Evolutionary conservation across 306 rosid genomes (phyloP).

Genomic region (Cyamopsis tetragonoloba): DNA sequence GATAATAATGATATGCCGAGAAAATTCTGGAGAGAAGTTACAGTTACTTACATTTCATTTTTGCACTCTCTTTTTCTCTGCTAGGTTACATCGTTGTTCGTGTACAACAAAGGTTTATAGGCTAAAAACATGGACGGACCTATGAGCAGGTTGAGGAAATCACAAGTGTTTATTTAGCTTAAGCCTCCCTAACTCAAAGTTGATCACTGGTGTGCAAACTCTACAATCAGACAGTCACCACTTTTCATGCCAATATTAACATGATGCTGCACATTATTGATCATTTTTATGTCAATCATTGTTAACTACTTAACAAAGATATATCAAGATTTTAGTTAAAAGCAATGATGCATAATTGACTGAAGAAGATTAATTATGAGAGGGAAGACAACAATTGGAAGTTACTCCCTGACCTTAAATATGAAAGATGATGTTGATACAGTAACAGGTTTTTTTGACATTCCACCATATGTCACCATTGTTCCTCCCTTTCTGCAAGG

Average conservation of each 20-base stretch:
- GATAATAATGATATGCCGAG: background rate
- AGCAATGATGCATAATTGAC: background rate
- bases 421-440: slow-evolving; percentile 85
- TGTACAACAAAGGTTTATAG: background rate
- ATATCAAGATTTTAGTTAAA: background rate
- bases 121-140: background rate
- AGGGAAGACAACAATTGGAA: background rate
- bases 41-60: background rate
- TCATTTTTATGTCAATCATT: background rate
- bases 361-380: slow-evolving; percentile 13
- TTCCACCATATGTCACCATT: slow-evolving; percentile 97
- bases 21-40: background rate
- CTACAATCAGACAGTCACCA: background rate
- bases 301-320: slow-evolving; percentile 21
- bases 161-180: background rate
- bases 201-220: background rate
- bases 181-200: slow-evolving; percentile 7
- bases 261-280: background rate
- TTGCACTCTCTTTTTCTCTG: background rate
- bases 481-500: slow-evolving; percentile 69
- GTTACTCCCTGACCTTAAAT: slow-evolving; percentile 58
- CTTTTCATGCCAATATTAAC: background rate
- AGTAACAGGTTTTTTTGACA: slow-evolving; percentile 84
- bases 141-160: slow-evolving; percentile 11
- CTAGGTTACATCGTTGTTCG: background rate